These are phyloP conservation scores for Thymus quinquecostatus DNA, from an alignment of 257 asterid species.

Conservation along the genomic window DNA sequence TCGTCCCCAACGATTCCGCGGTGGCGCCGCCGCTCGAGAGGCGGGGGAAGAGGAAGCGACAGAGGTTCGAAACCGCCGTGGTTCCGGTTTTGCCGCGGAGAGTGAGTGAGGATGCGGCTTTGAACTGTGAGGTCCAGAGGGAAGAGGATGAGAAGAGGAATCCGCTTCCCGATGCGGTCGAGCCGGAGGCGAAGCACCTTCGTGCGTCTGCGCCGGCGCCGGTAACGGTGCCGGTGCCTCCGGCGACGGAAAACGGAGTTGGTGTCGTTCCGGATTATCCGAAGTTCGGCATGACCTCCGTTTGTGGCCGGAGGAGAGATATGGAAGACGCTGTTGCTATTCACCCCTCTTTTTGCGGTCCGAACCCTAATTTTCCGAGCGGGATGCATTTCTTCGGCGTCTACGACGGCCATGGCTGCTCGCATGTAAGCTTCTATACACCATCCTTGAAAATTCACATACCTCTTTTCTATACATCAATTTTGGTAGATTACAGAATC, in stretches of 20 bases:
- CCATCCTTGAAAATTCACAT: too few species aligned
- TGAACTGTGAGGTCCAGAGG: slow-evolving; percentile 15
- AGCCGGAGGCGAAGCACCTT: neutral
- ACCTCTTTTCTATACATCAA: neutral
- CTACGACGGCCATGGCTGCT: slow-evolving; percentile 99
- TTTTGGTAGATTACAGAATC: neutral
- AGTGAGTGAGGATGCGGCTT: slow-evolving; percentile 22
- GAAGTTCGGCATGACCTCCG: slow-evolving; percentile 69
- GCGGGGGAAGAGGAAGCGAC: slow-evolving; percentile 46
- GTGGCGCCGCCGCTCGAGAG: slow-evolving; percentile 52
- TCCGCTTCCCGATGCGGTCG: slow-evolving; percentile 19
- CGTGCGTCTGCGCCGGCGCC: slow-evolving; percentile 24
- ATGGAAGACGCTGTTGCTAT: slow-evolving; percentile 91
- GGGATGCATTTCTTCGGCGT: slow-evolving; percentile 76
- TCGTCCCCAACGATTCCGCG: slow-evolving; percentile 59
- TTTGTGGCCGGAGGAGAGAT: slow-evolving; percentile 87
- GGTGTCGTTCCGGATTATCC: slow-evolving; percentile 37
- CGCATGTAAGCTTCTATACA: slow-evolving; percentile 58
- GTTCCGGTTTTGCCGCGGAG: slow-evolving; percentile 35
- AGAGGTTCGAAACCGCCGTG: slow-evolving; percentile 37
- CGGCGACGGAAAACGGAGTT: neutral
- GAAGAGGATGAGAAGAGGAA: slow-evolving; percentile 5
- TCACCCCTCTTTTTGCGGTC: slow-evolving; percentile 51
- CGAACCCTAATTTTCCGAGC: slow-evolving; percentile 5
- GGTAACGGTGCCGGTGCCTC: slow-evolving; percentile 12